phyloP scores from a whole-genome alignment of 441 rosid species.

The Breynia disticha region DNA sequence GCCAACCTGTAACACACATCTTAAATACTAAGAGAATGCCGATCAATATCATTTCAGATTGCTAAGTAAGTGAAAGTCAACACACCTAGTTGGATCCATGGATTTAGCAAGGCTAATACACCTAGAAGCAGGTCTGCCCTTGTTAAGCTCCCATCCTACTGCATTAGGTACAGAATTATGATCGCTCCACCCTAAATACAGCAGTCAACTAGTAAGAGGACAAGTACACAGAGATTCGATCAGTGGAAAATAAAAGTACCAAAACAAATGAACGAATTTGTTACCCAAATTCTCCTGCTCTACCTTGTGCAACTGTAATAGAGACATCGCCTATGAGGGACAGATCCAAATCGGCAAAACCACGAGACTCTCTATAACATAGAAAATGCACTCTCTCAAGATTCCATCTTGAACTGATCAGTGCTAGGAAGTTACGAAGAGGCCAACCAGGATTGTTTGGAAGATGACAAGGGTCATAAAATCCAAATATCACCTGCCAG shows the following conservation, averaged over 20 bases:
- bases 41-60: slow-evolving; percentile 3
- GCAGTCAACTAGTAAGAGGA: slow-evolving; percentile 7
- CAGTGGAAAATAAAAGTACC: slow-evolving; percentile 8
- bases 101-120: slow-evolving; percentile 79
- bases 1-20: slow-evolving; percentile 49
- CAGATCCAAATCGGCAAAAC: slow-evolving; percentile 70
- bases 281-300: slow-evolving; percentile 32
- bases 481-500: slow-evolving; percentile 69
- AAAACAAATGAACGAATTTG: slow-evolving; percentile 23
- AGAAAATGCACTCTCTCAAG: slow-evolving; percentile 54
- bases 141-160: slow-evolving; percentile 91
- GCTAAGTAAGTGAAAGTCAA: slow-evolving; percentile 6
- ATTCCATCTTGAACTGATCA: slow-evolving; percentile 69
- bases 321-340: slow-evolving; percentile 81
- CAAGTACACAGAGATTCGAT: slow-evolving; percentile 1
- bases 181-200: slow-evolving; percentile 42
- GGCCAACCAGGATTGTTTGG: slow-evolving; percentile 93
- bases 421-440: slow-evolving; percentile 77
- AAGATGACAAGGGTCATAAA: slow-evolving; percentile 92
- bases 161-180: slow-evolving; percentile 39
- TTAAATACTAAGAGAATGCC: slow-evolving; percentile 9
- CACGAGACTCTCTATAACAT: slow-evolving; percentile 82
- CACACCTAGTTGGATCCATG: slow-evolving; percentile 83
- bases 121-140: slow-evolving; percentile 49
- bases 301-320: slow-evolving; percentile 55